A percentile compares a stretch with the other conserved stretches of the same genome.
These are phyloP conservation scores for Chalara sp. DNA, from an alignment of 2,329 filamentous ascomycete species.

Conservation along the genomic window DNA sequence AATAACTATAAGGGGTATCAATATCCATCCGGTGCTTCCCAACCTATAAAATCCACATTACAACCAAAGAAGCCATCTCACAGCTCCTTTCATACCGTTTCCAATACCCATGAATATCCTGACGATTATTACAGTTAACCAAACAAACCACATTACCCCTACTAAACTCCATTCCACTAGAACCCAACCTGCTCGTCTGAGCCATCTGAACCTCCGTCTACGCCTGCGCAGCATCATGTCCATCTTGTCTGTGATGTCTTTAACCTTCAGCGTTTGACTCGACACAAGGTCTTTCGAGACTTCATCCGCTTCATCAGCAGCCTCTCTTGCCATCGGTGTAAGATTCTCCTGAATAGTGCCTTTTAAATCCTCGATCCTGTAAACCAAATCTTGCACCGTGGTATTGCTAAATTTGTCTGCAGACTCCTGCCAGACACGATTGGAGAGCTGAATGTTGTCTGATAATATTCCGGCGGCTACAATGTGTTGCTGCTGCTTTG, in stretches of 20 bases:
- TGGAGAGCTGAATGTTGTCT: slow-evolving; percentile 38
- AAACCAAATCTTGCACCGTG: slow-evolving; percentile 44
- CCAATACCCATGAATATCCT: slow-evolving; percentile 58
- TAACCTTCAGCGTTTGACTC: slow-evolving; percentile 71
- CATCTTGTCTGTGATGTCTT: slow-evolving; percentile 72
- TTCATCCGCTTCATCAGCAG: slow-evolving; percentile 73
- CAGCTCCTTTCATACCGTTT: slow-evolving; percentile 48
- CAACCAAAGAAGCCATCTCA: slow-evolving; percentile 70
- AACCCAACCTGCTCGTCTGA: slow-evolving; percentile 71
- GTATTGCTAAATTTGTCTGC: slow-evolving; percentile 51
- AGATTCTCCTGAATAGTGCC: slow-evolving; percentile 36
- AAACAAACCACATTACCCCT: slow-evolving; percentile 89
- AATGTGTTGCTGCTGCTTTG: slow-evolving; percentile 30
- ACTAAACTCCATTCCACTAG: slow-evolving; percentile 82
- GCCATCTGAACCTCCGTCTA: slow-evolving; percentile 62
- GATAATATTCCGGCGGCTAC: slow-evolving; percentile 46
- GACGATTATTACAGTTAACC: slow-evolving; percentile 77
- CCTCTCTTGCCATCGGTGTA: slow-evolving; percentile 54
- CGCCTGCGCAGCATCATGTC: slow-evolving; percentile 68
- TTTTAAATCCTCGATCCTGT: slow-evolving; percentile 34
- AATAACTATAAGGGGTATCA: too few relatives aligned
- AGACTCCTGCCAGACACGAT: slow-evolving; percentile 43
- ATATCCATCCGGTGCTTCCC: too few relatives aligned
- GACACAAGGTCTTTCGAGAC: slow-evolving; percentile 70
- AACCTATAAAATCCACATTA: neutral